Evolutionary conservation across 805 yeast species (phyloP), one percentile per base, ranked within the genome.

Genomic region (Ogataea methanolica): DNA sequence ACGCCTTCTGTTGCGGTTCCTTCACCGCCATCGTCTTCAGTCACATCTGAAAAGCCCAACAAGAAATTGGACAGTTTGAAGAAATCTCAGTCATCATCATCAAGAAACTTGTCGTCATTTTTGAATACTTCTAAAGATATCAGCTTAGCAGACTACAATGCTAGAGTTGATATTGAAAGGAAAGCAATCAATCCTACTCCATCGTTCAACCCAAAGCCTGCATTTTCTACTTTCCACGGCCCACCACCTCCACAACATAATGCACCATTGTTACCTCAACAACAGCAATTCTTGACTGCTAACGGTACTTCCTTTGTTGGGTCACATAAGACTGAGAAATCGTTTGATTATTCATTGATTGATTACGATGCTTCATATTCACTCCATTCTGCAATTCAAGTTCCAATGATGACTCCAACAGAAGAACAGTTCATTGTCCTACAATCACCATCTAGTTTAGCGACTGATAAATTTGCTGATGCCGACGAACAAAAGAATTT

Each of bases 341-440:
- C 70, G 7, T 33, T 56, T 9, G 64, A 63, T 44, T 55, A 58
- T 19, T 55, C 63, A 2, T 19, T 57, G 19, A 29, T 53, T 14
- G 62, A 61, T 9, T 57, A 56, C 40, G 68, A 64, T 47, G 56
- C 51, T 5, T 51, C 61, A 2, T 63, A 60, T 45, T 62, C 67
- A 46, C 49, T 65, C 15, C 69, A 63, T 45, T 59, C 67, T 3
- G 69, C 68, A 11, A 54, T 59, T 33, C 62, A 63, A 22, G 53
- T 66, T 33, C 65, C 62, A 19, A 52, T 64, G 12, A 36, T 47
- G 36, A 45, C 57, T 2, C 64, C 68, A 15, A 45, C 51, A 2
- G 54, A 56, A 21, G 60, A 53, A 14, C 55, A 58, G 19, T 44
- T 58, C 26, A 14, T 33, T 21, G 35, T 46, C 8, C 31, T 50